A percentile compares a stretch with the other conserved stretches of the same genome.
Evolutionary conservation across 768 basidiomycete species (phyloP).

Genomic region (Mycena maculata): DNA sequence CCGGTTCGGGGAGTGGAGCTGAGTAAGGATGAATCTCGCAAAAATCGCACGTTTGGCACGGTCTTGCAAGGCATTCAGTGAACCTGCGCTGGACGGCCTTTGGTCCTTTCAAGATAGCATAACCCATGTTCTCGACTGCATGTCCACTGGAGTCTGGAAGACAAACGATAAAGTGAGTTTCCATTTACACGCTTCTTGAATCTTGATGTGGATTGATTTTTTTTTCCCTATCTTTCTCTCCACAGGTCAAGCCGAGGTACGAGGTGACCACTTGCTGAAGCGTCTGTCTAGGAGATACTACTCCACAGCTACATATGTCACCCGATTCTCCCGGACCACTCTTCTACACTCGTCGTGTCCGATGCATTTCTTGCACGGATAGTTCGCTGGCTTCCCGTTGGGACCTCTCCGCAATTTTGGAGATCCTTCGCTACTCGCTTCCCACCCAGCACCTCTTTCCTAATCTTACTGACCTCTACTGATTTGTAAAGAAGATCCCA

Average conservation of each 20-base stretch:
- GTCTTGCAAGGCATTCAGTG: neutral
- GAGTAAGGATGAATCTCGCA: neutral
- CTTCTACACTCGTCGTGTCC: neutral
- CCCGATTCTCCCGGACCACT: neutral
- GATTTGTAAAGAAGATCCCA: neutral
- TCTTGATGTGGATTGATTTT: too few species aligned
- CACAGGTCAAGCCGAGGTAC: too few species aligned
- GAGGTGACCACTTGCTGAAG: too few species aligned
- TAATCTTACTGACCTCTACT: neutral
- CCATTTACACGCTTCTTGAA: too few species aligned
- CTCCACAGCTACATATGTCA: neutral
- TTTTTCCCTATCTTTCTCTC: too few species aligned
- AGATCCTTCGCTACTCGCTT: neutral
- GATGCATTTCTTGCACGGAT: neutral
- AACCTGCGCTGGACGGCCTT: slow-evolving; percentile 1
- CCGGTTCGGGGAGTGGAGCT: neutral
- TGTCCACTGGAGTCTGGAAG: neutral
- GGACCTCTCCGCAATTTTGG: neutral
- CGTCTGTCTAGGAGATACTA: too few species aligned
- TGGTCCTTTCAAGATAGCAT: neutral
- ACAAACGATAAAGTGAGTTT: neutral
- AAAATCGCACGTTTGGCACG: neutral
- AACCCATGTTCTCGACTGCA: neutral
- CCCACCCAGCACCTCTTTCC: neutral
- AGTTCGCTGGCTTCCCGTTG: neutral